These are phyloP conservation scores for Mycena epipterygia DNA, from an alignment of 768 basidiomycete species.

Conservation along the genomic window DNA sequence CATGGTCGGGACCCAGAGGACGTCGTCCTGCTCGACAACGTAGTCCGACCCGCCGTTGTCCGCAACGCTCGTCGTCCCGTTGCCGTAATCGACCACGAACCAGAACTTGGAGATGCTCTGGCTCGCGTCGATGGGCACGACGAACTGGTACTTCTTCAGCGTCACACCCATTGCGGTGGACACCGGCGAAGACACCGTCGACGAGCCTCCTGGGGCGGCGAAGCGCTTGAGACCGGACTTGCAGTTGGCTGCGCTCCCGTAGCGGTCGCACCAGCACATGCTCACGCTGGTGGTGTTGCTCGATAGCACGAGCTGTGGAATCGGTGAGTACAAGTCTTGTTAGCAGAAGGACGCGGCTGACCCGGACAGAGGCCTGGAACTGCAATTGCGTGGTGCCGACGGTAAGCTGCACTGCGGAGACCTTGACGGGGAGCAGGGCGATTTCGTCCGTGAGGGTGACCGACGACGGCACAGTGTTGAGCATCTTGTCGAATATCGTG, in stretches of 20 bases:
- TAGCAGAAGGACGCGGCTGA: neutral
- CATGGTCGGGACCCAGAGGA: conserved; percentile 30
- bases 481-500: conserved; percentile 38
- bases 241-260: conserved; percentile 29
- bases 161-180: conserved; percentile 25
- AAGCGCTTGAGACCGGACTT: conserved; percentile 16
- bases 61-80: conserved; percentile 28
- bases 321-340: neutral
- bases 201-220: conserved; percentile 9
- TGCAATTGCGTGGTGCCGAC: conserved; percentile 26
- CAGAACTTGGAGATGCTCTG: conserved; percentile 39
- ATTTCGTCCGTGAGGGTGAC: conserved; percentile 40
- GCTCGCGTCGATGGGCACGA: conserved; percentile 34
- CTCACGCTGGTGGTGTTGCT: conserved; percentile 19
- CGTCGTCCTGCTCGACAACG: conserved; percentile 28
- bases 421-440: conserved; percentile 30
- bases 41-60: conserved; percentile 33
- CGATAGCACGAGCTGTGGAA: neutral
- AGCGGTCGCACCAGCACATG: conserved; percentile 39
- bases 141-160: conserved; percentile 36
- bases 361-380: conserved; percentile 33
- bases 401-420: conserved; percentile 30
- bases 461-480: conserved; percentile 39
- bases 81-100: conserved; percentile 36
- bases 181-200: conserved; percentile 24